These are phyloP conservation scores for Coelastrella sp. DNA, from an alignment of 139 green algal species.

Conservation along the genomic window DNA sequence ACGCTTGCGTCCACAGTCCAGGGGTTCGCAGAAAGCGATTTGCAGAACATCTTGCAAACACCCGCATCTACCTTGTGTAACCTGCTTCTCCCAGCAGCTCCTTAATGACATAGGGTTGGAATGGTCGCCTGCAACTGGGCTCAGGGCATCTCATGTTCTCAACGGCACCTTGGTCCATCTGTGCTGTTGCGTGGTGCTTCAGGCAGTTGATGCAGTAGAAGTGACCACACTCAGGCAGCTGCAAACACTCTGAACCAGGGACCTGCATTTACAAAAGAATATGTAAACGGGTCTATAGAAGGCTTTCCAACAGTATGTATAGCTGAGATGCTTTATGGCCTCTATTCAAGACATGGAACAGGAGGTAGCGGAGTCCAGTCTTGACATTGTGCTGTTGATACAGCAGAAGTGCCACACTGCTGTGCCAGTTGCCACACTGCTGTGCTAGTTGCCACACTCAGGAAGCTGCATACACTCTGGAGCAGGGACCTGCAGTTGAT, in stretches of 20 bases:
- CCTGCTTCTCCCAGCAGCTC: constrained; percentile 37
- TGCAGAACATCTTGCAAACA: not conserved
- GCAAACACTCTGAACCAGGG: constrained; percentile 64
- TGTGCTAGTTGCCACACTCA: no score
- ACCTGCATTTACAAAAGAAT: not conserved
- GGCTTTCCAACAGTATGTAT: no score
- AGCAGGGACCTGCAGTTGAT: no score
- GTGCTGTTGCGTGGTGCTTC: constrained; percentile 48
- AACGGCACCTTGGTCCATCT: constrained; percentile 75
- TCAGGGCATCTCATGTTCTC: constrained; percentile 80
- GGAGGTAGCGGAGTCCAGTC: no score
- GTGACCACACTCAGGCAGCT: constrained; percentile 77
- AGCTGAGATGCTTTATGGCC: no score
- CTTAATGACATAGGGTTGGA: constrained; percentile 61
- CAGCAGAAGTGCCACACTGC: no score
- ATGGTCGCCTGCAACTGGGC: constrained; percentile 63
- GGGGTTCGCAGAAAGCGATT: not conserved
- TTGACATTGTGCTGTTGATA: no score
- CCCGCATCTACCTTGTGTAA: not conserved
- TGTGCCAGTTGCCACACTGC: no score
- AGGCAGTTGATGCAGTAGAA: constrained; percentile 86
- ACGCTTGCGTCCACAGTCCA: not conserved
- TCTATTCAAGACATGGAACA: no score
- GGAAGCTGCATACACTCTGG: no score
- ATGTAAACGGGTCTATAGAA: not conserved